phyloP scores from a whole-genome alignment of 2,329 filamentous ascomycete species.

The Nemania sp. region DNA sequence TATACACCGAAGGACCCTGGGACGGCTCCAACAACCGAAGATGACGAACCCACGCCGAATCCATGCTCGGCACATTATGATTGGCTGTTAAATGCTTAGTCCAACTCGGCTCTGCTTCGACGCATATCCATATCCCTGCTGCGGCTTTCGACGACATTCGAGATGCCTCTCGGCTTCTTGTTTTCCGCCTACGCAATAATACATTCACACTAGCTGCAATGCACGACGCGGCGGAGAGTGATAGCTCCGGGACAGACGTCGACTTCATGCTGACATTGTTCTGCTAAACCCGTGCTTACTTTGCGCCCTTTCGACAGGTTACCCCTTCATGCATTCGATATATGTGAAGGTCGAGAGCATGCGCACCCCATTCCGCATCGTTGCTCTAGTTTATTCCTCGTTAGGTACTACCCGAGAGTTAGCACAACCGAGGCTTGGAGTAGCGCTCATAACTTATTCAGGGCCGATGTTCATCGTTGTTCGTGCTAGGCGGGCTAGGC shows the following conservation, averaged over 20 bases:
- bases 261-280: background rate
- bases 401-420: background rate
- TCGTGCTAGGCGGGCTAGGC: background rate
- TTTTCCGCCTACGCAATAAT: no score
- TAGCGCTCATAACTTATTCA: background rate
- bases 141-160: conserved; percentile 16
- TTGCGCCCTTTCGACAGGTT: no score
- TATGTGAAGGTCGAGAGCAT: no score
- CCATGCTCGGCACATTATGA: background rate
- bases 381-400: no score
- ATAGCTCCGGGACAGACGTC: background rate
- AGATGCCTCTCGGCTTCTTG: background rate
- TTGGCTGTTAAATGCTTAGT: background rate
- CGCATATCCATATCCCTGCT: background rate
- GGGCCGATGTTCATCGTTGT: background rate
- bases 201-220: no score
- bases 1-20: background rate
- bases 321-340: no score
- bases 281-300: no score
- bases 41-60: background rate
- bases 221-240: no score
- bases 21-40: background rate
- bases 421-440: background rate
- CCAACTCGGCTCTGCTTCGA: background rate
- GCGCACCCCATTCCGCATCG: no score